Base-by-base conservation (phyloP, 2,329 filamentous ascomycete species). In the Botrytis cinerea region DNA sequence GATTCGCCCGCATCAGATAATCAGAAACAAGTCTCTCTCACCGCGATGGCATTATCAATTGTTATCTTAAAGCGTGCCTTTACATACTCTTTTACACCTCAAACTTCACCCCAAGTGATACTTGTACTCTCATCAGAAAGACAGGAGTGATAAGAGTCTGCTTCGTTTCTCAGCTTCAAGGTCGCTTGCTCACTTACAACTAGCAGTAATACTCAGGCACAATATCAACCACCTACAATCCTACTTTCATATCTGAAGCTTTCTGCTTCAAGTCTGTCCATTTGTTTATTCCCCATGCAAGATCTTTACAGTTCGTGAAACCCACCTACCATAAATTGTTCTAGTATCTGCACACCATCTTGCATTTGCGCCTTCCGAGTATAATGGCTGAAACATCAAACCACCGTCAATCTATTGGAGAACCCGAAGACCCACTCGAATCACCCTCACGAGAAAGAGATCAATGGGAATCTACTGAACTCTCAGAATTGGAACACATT, bases 381-480 rank as follows among this genome's bases (percentile, higher is more conserved):
- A 69, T 28, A 60, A 72, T 72, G 71, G 71, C 62, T 69, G 71
- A 68, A 68, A 60, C 71, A 57, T 64, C 60, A 69, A 45, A 51
- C 28, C 62, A 48, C 32, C 48, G 35, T n/a, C 51, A 48, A 48
- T 57, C 63, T 14, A 38, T 60, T 60, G 71, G 67, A 64, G 45
- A 64, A 71, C 70, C 76, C 66, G 74, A 57, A 67, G 74, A 71
- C 35, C 40, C 38, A 59, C 72, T 64, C 28, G 54, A 72, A 25
- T 22, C 43, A 45, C 60, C 46, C 38, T n/a, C 54, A 35, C 71
- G 66, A 45, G 74, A 76, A 51, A 75, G 74, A 75, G 75, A 78
- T 74, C 75, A 75, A 74, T 75, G 75, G 51, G 78, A 79, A 74
- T 74, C 78, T 10, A 80, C 78, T 35, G 80, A 80, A 48, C 71